Base-by-base conservation (phyloP, 2,329 filamentous ascomycete species). In the Alternaria arbusti region DNA sequence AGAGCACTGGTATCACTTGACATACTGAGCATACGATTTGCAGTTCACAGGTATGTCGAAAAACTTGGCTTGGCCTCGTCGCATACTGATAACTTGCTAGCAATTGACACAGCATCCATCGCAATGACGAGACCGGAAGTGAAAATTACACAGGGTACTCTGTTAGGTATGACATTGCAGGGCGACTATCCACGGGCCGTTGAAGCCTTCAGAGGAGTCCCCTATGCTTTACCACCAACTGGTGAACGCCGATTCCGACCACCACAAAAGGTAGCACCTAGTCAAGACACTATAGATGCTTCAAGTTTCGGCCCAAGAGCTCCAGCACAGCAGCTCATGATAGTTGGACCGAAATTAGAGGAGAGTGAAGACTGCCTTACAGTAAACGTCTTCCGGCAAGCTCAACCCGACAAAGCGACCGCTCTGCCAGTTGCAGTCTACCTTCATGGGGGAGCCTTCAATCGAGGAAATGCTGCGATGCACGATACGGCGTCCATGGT, bases 381-480 rank as follows among this genome's bases (percentile, higher is more conserved):
- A 15, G 59, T 67, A n/a, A 74, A 74, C 13, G 60, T 72, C 8
- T 74, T 62, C 60, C 66, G 63, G 49, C 66, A 62, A 23, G 57
- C 61, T 25, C 20, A 46, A 56, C 13, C 54, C 20, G 55, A 58
- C 32, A 47, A 55, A 40, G 55, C 59, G 9, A 32, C 52, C 17
- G 40, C 46, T 17, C 52, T 69, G 40, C 70, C 71, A 6, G 69
- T 70, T 17, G 64, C 70, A 23, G 64, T 90, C 2, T 90, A 89
- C 71, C 78, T 91, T 30, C 88, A 90, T 72, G 89, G 89, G 47
- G 89, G 89, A 3, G 85, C 82, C 6, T 91, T 90, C 80, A 89
- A 80, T 52, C 61, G 70, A 10, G 71, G 71, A 9, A 72, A 61
- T 49, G 67, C 69, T 15, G 59, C 67, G 23, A 83, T 84, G 79